Base-by-base conservation (phyloP, 176 grass and related monocot species). In the Dendrocalamus sinicus region DNA sequence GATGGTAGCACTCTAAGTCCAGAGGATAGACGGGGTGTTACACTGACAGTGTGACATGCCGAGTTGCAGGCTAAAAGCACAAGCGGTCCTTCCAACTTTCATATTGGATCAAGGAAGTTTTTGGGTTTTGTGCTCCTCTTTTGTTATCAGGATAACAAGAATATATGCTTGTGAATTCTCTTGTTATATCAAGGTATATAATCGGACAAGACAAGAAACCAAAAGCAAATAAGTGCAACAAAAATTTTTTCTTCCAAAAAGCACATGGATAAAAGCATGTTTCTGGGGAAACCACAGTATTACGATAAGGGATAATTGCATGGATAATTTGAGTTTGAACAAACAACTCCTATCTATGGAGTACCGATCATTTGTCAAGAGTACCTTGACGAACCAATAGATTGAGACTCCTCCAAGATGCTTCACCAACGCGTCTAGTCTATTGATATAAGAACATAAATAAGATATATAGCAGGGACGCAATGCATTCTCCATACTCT, bases 71-170 rank as follows among this genome's bases (percentile, higher is more conserved):
- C 59, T 84, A 73, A 73, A 84, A 51, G 51, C 81, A 63, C 76
- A 81, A 3, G 89, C 88, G 89, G 85, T 88, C 89, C 89, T 91
- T 65, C 28, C 3, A 60, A 23, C 53, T 84, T 91, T 88, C 70
- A 76, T 81, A 91, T 88, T 91, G 76, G 76, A 84, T 88, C 81
- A 60, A 91, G 76, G 76, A 82, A 86, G 88, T 30, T 86, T 70
- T 63, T 44, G 13, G 44, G 78, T 64, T 86, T 63, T 55, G 78
- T 62, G 70, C 69, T 71, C 54, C 45, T 39, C 22, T 8, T 79
- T 78, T 23, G 19, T 52, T 81, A 88, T 76, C 89, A 91, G 30
- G 85, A 81, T 85, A 81, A 65, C 55, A 85, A 61, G 76, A 91
- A 88, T 84, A 91, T 91, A 84, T 88, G 70, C 76, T 80, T 50